Conservation (phyloP, 805 yeast genomes). For the Starmerella gropengiesseri region DNA sequence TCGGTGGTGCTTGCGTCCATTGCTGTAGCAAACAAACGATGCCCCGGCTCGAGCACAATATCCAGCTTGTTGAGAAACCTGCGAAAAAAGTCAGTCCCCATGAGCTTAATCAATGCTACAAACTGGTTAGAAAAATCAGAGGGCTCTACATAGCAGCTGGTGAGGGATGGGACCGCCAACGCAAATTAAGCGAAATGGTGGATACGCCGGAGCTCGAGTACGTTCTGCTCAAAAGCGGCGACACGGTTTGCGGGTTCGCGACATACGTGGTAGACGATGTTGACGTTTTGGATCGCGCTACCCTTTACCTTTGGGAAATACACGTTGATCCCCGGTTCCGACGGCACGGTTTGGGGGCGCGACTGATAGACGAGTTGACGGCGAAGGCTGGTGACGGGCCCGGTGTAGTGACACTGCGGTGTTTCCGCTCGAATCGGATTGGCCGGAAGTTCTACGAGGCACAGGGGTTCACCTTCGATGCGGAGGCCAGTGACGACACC, state of each 20-base stretch:
- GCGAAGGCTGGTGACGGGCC: neutral
- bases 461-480: constrained; percentile 10
- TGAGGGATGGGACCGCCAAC: constrained; percentile 16
- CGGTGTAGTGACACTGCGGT: constrained; percentile 12
- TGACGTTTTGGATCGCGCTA: neutral
- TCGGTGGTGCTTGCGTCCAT: neutral
- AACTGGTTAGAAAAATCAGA: constrained; percentile 11
- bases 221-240: constrained; percentile 1
- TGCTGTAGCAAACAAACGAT: no score
- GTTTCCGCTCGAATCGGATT: constrained; percentile 12
- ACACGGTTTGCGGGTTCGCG: constrained; percentile 14
- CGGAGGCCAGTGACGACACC: neutral
- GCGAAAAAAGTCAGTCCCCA: constrained; percentile 8
- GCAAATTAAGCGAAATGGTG: constrained; percentile 13
- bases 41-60: neutral
- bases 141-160: constrained; percentile 10
- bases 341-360: constrained; percentile 15
- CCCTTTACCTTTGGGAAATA: constrained; percentile 18
- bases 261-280: constrained; percentile 11
- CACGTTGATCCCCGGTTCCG: constrained; percentile 14
- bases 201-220: constrained; percentile 14
- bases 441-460: constrained; percentile 14
- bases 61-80: constrained; percentile 1
- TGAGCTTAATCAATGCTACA: constrained; percentile 16
- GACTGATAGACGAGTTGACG: constrained; percentile 5